Evolutionary conservation across 1,139 yeast genomes (phyloP).

Genomic region (Pichia sp.): DNA sequence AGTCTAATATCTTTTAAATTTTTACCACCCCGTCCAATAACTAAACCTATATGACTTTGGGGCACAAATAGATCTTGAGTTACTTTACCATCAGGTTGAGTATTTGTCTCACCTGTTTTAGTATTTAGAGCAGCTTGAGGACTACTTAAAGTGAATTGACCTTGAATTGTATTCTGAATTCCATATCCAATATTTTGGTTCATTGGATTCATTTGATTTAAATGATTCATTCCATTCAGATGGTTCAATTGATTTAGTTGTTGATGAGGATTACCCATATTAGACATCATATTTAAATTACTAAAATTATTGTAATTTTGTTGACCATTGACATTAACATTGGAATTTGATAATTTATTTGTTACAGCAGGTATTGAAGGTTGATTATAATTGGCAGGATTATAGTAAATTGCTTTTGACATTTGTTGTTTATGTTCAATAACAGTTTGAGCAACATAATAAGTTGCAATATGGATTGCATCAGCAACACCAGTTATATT

Average conservation of each 20-base stretch:
- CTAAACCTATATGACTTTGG: constrained; percentile 71
- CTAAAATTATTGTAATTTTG: constrained; percentile 2
- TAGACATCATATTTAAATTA: constrained; percentile 19
- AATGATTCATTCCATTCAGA: constrained; percentile 9
- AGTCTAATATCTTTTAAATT: constrained; percentile 75
- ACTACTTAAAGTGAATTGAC: not conserved
- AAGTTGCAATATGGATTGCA: constrained; percentile 79
- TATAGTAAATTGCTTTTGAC: constrained; percentile 51
- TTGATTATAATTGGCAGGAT: constrained; percentile 45
- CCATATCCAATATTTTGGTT: constrained; percentile 3
- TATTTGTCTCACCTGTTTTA: constrained; percentile 14
- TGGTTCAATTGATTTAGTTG: constrained; percentile 13
- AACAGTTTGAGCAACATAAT: constrained; percentile 62
- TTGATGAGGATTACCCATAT: constrained; percentile 15
- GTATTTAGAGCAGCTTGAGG: constrained; percentile 13
- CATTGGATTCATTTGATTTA: constrained; percentile 2
- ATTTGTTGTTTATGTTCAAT: constrained; percentile 50
- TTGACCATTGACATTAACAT: constrained; percentile 5
- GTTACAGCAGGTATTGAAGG: constrained; percentile 14
- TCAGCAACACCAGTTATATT: constrained; percentile 76
- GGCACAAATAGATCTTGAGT: constrained; percentile 72
- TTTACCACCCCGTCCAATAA: constrained; percentile 82
- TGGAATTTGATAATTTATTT: constrained; percentile 2
- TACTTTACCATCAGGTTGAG: constrained; percentile 37
- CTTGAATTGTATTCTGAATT: not conserved